phyloP scores from a whole-genome alignment of 176 grass and related monocot species.

The Guadua angustifolia region DNA sequence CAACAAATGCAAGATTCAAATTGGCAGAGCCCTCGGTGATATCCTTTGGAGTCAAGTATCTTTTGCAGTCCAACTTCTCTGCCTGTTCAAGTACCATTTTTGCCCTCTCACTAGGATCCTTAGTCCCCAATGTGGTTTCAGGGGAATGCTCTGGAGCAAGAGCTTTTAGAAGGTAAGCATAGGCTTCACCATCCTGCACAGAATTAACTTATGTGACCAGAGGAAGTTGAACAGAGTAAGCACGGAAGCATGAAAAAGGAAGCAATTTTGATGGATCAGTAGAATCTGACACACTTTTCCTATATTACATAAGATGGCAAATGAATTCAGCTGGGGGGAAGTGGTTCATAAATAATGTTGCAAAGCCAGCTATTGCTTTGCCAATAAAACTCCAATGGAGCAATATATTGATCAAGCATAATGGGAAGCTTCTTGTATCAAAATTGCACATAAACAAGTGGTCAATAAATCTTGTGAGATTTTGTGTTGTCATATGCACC shows the following conservation, averaged over 20 bases:
- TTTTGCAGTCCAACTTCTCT: conserved; percentile 94
- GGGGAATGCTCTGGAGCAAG: conserved; percentile 91
- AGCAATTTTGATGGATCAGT: neutral
- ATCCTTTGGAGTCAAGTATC: conserved; percentile 94
- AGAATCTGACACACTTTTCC: neutral
- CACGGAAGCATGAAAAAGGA: conserved; percentile 9
- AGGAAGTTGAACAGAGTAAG: conserved; percentile 36
- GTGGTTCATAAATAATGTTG: neutral
- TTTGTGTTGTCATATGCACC: conserved; percentile 49
- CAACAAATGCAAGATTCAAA: conserved; percentile 99
- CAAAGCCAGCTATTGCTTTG: conserved; percentile 10
- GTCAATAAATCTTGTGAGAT: conserved; percentile 20
- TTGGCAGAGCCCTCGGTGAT: conserved; percentile 97
- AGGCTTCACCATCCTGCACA: conserved; percentile 90
- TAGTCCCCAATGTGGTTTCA: conserved; percentile 64
- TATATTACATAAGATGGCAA: neutral
- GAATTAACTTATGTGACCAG: conserved; percentile 41
- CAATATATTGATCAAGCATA: neutral
- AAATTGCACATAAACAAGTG: conserved; percentile 22
- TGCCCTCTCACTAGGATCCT: conserved; percentile 85
- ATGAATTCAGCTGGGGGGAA: neutral
- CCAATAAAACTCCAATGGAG: conserved; percentile 24
- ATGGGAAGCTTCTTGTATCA: conserved; percentile 18
- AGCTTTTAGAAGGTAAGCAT: conserved; percentile 96
- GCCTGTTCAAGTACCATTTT: conserved; percentile 96